Evolutionary conservation across 306 rosid species (phyloP).

Genomic region (Morella rubra): DNA sequence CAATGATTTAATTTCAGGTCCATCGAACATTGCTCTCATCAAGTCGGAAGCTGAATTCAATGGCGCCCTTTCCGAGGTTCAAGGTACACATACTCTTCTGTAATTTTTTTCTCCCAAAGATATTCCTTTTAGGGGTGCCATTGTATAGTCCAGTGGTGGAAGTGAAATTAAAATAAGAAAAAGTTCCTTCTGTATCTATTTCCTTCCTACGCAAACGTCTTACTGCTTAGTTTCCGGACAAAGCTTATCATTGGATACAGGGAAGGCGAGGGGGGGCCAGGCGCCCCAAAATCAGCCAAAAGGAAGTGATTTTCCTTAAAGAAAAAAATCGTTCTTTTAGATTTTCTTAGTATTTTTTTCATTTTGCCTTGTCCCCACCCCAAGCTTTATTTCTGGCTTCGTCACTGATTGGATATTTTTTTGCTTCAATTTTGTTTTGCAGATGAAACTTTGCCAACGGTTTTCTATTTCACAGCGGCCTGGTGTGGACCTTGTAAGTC

Average conservation of each 20-base stretch:
- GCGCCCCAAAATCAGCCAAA: too few relatives aligned
- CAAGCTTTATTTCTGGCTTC: too few relatives aligned
- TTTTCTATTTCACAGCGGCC: slow-evolving; percentile 84
- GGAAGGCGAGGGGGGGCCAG: too few relatives aligned
- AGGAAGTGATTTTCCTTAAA: too few relatives aligned
- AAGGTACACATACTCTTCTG: slow-evolving; percentile 30
- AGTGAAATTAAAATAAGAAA: background rate
- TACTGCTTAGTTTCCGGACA: background rate
- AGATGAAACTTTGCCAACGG: slow-evolving; percentile 64
- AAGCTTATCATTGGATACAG: slow-evolving; percentile 3
- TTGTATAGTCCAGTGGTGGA: background rate
- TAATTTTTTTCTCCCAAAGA: background rate
- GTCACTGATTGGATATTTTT: background rate
- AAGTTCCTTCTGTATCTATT: background rate
- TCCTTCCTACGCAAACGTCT: background rate
- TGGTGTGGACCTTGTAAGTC: slow-evolving; percentile 98
- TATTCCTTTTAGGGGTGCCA: background rate
- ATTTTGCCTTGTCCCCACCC: too few relatives aligned
- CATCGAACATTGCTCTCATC: slow-evolving; percentile 49
- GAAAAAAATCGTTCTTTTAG: too few relatives aligned
- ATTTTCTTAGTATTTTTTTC: too few relatives aligned
- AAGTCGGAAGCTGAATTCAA: slow-evolving; percentile 59
- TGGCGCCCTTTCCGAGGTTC: slow-evolving; percentile 42
- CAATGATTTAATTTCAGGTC: slow-evolving; percentile 40
- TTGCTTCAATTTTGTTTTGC: slow-evolving; percentile 17